Percentiles rank a stretch among this genome's conserved stretches.
Evolutionary conservation across 2,329 filamentous ascomycete genomes (phyloP).

Genomic region (Verticillium nonalfalfae): DNA sequence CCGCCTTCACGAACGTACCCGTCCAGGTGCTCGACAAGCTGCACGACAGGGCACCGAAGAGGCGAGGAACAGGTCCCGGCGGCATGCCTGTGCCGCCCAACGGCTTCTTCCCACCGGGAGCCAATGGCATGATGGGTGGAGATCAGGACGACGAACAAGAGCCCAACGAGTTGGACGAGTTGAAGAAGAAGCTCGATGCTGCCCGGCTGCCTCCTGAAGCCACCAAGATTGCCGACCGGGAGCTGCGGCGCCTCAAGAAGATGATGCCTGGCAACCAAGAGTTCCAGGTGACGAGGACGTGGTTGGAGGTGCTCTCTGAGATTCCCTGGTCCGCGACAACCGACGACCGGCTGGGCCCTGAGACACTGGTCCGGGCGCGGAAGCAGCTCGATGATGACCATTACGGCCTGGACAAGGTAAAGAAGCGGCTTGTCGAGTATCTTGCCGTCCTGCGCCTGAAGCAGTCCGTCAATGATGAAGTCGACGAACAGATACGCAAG

Average conservation of each 20-base stretch:
- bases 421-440: slow-evolving; percentile 93
- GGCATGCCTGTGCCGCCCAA: slow-evolving; percentile 9
- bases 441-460: slow-evolving; percentile 94
- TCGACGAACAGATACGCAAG: slow-evolving; percentile 71
- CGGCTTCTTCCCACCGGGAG: slow-evolving; percentile 12
- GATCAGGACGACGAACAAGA: slow-evolving; percentile 68
- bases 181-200: slow-evolving; percentile 79
- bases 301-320: slow-evolving; percentile 87
- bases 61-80: slow-evolving; percentile 4
- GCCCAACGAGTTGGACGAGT: slow-evolving; percentile 80
- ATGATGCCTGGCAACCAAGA: slow-evolving; percentile 97
- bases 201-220: slow-evolving; percentile 80
- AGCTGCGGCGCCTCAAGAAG: slow-evolving; percentile 81
- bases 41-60: slow-evolving; percentile 20
- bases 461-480: slow-evolving; percentile 77
- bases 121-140: slow-evolving; percentile 26
- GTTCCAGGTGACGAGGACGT: slow-evolving; percentile 88
- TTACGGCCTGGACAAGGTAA: slow-evolving; percentile 93
- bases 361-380: slow-evolving; percentile 71
- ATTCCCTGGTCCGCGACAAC: slow-evolving; percentile 87
- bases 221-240: slow-evolving; percentile 82
- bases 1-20: slow-evolving; percentile 63
- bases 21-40: slow-evolving; percentile 55
- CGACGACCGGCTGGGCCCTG: slow-evolving; percentile 75
- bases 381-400: slow-evolving; percentile 94